These are phyloP conservation scores for Helotiales sp. DNA, from an alignment of 2,329 filamentous ascomycete genomes.

Conservation along the genomic window DNA sequence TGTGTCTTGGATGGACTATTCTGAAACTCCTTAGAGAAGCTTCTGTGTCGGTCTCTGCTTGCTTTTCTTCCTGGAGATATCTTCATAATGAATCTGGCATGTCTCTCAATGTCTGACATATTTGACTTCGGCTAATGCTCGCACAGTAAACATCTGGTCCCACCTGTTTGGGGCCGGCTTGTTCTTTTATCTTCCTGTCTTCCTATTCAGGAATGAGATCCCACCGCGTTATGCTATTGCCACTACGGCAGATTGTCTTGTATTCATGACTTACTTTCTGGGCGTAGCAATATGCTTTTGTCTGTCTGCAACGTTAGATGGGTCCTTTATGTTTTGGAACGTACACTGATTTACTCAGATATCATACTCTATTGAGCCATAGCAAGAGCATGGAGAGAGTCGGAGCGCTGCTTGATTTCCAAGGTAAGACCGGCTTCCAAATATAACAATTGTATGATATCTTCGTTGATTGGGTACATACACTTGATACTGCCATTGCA, in stretches of 20 bases:
- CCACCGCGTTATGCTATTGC: constrained; percentile 39
- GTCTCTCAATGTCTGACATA: background rate
- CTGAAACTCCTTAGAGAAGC: constrained; percentile 23
- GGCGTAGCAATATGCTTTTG: constrained; percentile 31
- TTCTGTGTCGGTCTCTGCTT: constrained; percentile 28
- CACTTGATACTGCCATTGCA: too few species aligned
- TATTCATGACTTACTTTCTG: background rate
- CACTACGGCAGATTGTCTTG: constrained; percentile 33
- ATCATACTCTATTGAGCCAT: constrained; percentile 58
- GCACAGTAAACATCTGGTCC: constrained; percentile 47
- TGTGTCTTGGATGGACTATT: background rate
- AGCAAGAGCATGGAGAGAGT: constrained; percentile 47
- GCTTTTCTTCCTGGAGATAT: constrained; percentile 34
- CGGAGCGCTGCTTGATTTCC: constrained; percentile 60
- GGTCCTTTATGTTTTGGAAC: background rate
- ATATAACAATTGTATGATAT: too few species aligned
- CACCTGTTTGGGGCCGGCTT: constrained; percentile 43
- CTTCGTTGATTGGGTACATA: too few species aligned
- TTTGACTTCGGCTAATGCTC: background rate
- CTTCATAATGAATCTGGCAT: constrained; percentile 40
- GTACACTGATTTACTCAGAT: constrained; percentile 38
- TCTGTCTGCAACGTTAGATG: constrained; percentile 44
- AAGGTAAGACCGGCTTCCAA: too few species aligned
- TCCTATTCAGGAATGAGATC: constrained; percentile 39
- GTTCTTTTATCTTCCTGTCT: constrained; percentile 41